phyloP scores from a whole-genome alignment of 495 filamentous ascomycete genomes.

The Articulospora tetracladia region DNA sequence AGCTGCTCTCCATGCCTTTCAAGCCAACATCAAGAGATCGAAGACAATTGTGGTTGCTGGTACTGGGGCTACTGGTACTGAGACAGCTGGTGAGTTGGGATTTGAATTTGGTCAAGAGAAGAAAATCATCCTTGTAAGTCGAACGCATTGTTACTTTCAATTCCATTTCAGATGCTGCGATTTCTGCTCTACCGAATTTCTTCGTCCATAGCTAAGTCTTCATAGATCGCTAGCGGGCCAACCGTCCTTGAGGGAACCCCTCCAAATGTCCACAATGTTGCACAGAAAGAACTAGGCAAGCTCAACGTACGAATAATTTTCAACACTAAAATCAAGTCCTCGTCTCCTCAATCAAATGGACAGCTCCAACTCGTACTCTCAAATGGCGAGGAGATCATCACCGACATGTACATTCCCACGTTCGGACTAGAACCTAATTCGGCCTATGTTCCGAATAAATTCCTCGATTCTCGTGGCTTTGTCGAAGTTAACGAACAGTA shows the following conservation, averaged over 20 bases:
- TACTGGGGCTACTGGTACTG: slow-evolving; percentile 64
- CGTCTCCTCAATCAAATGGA: slow-evolving; percentile 12
- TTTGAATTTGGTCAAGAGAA: slow-evolving; percentile 35
- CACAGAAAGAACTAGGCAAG: slow-evolving; percentile 30
- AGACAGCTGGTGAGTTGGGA: slow-evolving; percentile 56
- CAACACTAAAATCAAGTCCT: slow-evolving; percentile 12
- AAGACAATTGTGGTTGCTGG: slow-evolving; percentile 62
- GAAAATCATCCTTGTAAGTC: slow-evolving; percentile 23
- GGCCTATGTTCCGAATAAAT: slow-evolving; percentile 27
- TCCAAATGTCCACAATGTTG: slow-evolving; percentile 25
- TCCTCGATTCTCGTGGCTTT: slow-evolving; percentile 31
- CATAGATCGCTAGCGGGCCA: slow-evolving; percentile 22
- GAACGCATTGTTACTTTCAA: too few species aligned
- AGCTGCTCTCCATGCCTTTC: slow-evolving; percentile 37
- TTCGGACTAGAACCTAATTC: slow-evolving; percentile 40
- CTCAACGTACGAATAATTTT: slow-evolving; percentile 28
- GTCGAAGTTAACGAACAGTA: slow-evolving; percentile 29
- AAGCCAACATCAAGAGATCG: slow-evolving; percentile 44
- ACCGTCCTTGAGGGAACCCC: slow-evolving; percentile 26
- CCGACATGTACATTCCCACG: slow-evolving; percentile 41
- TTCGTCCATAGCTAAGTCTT: background rate
- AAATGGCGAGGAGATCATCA: slow-evolving; percentile 23
- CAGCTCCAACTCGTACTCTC: slow-evolving; percentile 24
- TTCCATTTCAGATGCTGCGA: too few species aligned
- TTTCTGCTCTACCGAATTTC: background rate